Conservation (phyloP, 805 yeast genomes). For the Yamadazyma philogaea region DNA sequence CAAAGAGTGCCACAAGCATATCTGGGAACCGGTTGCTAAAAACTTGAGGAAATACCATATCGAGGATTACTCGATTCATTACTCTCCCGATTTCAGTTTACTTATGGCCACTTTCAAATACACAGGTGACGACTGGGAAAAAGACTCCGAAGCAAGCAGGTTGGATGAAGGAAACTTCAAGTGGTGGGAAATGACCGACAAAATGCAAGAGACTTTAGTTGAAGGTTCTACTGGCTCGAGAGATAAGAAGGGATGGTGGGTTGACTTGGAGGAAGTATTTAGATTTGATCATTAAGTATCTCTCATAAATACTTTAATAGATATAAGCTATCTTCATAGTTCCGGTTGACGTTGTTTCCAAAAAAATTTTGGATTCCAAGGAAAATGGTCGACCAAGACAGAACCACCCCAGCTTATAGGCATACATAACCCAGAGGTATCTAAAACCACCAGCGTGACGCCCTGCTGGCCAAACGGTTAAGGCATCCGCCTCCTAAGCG, state of each 20-base stretch:
- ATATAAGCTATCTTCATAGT: neutral
- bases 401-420: too few relatives aligned
- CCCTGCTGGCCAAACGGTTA: constrained; percentile 55
- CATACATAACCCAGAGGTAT: too few relatives aligned
- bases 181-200: constrained; percentile 42
- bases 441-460: constrained; percentile 17
- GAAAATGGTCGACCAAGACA: too few relatives aligned
- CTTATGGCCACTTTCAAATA: constrained; percentile 38
- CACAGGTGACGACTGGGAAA: constrained; percentile 36
- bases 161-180: constrained; percentile 33
- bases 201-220: constrained; percentile 36
- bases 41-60: constrained; percentile 33
- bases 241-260: constrained; percentile 42
- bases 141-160: constrained; percentile 30
- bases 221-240: constrained; percentile 35
- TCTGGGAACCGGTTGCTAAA: constrained; percentile 30
- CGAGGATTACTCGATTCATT: constrained; percentile 41
- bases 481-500: constrained; percentile 49
- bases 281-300: constrained; percentile 24
- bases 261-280: constrained; percentile 34
- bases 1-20: constrained; percentile 27
- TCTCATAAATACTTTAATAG: neutral
- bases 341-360: too few relatives aligned
- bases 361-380: too few relatives aligned
- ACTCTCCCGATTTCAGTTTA: constrained; percentile 25